phyloP scores from a whole-genome alignment of 1,284 basidiomycete species.

The Ustilago tritici region DNA sequence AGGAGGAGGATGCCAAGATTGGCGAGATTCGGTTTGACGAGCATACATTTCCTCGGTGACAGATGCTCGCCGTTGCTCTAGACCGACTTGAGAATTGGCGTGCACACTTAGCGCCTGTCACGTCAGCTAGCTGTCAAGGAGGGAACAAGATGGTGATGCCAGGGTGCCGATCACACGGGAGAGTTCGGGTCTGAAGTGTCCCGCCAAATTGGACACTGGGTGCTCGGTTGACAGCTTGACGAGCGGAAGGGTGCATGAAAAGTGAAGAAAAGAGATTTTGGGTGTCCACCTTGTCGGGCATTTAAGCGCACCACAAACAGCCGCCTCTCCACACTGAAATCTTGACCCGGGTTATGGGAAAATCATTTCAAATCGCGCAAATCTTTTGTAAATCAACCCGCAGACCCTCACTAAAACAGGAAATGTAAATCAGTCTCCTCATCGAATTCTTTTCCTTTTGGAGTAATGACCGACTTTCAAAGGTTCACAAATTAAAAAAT shows the following conservation, averaged over 20 bases:
- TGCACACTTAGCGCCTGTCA: background rate
- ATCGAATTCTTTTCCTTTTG: background rate
- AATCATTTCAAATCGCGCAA: background rate
- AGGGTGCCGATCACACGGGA: background rate
- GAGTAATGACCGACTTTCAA: background rate
- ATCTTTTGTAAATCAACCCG: background rate
- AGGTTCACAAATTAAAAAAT: background rate
- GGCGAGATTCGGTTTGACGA: background rate
- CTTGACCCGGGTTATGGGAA: background rate
- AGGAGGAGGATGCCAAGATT: background rate
- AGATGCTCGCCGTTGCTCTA: background rate
- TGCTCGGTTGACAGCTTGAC: slow-evolving; percentile 4
- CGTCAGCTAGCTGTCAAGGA: background rate
- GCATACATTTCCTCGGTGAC: background rate
- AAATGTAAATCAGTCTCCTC: slow-evolving; percentile 3
- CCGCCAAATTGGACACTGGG: background rate
- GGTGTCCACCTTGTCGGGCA: slow-evolving; percentile 5
- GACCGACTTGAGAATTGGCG: background rate
- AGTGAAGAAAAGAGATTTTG: background rate
- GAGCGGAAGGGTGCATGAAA: background rate
- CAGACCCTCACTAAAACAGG: background rate
- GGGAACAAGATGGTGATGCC: background rate
- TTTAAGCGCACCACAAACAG: slow-evolving; percentile 2
- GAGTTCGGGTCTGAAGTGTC: background rate
- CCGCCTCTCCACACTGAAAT: background rate